Conservation (phyloP, 306 rosid species). For the Abrus precatorius region DNA sequence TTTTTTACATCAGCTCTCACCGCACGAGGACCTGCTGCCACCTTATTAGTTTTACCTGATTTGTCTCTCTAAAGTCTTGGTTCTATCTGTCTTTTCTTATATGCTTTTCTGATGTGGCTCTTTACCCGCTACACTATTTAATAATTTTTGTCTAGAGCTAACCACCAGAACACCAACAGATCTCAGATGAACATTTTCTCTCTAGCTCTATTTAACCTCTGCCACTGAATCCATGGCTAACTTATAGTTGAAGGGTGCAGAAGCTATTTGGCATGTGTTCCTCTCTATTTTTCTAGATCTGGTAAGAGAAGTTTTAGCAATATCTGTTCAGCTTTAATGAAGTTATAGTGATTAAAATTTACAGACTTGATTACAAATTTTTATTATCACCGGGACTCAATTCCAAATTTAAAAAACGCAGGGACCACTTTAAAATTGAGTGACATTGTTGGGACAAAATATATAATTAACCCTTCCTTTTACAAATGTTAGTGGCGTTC, state of each 20-base stretch:
- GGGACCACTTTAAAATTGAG: not conserved
- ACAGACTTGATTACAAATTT: not conserved
- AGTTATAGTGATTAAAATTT: not conserved
- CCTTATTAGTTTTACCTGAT: not conserved
- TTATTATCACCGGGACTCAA: not conserved
- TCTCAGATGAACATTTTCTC: slow-evolving; percentile 11
- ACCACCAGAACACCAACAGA: not conserved
- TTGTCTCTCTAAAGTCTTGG: not conserved
- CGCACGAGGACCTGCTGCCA: not conserved
- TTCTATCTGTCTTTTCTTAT: not conserved
- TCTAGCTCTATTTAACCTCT: not conserved
- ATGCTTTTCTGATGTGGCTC: slow-evolving; percentile 4
- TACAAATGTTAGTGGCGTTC: slow-evolving; percentile 26
- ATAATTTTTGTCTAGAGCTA: not conserved
- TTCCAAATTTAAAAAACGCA: not conserved
- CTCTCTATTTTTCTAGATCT: not conserved
- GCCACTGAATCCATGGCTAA: not conserved
- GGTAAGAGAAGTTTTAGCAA: not conserved
- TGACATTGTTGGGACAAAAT: slow-evolving; percentile 11
- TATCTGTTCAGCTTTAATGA: slow-evolving; percentile 25
- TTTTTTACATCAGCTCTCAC: not conserved
- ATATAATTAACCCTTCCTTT: not conserved
- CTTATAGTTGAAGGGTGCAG: slow-evolving; percentile 16
- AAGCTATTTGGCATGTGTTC: not conserved
- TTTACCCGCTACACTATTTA: not conserved